Evolutionary conservation across 768 basidiomycete species (phyloP).

Genomic region (Astraeus odoratus): DNA sequence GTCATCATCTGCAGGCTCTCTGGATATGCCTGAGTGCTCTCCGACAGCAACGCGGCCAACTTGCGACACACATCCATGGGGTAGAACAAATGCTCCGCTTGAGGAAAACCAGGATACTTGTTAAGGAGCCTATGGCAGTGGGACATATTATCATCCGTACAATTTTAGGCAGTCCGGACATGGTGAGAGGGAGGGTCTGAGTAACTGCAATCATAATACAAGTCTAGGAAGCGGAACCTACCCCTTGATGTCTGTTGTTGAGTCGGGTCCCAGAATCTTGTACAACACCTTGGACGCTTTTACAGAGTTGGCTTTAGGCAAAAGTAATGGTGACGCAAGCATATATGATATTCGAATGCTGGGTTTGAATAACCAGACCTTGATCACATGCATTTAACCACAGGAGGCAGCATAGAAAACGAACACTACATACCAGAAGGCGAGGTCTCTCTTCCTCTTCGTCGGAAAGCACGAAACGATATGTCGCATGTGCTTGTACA

Average conservation of each 20-base stretch:
- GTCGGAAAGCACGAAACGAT: slow-evolving; percentile 84
- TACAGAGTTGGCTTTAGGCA: slow-evolving; percentile 57
- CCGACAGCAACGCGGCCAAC: slow-evolving; percentile 60
- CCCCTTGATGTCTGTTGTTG: slow-evolving; percentile 27
- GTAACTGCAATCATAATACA: no score
- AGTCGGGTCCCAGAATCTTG: slow-evolving; percentile 63
- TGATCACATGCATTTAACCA: background rate
- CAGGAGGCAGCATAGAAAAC: background rate
- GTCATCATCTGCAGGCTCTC: slow-evolving; percentile 73
- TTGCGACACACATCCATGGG: slow-evolving; percentile 71
- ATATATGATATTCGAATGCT: slow-evolving; percentile 74
- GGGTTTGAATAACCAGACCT: slow-evolving; percentile 97
- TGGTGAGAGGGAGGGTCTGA: no score
- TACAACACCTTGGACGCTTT: slow-evolving; percentile 80
- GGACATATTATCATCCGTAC: background rate
- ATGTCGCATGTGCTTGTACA: slow-evolving; percentile 86
- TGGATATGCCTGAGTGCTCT: slow-evolving; percentile 75
- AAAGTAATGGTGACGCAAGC: slow-evolving; percentile 42
- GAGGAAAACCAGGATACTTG: slow-evolving; percentile 76
- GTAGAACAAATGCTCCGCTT: slow-evolving; percentile 84
- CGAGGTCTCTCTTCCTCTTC: slow-evolving; percentile 79
- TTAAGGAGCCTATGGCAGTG: slow-evolving; percentile 41
- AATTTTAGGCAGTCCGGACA: background rate
- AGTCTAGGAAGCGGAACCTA: slow-evolving; percentile 7
- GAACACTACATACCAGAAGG: slow-evolving; percentile 56